Conservation (phyloP, 1,284 basidiomycete genomes). For the Taiwanofungus camphoratus region DNA sequence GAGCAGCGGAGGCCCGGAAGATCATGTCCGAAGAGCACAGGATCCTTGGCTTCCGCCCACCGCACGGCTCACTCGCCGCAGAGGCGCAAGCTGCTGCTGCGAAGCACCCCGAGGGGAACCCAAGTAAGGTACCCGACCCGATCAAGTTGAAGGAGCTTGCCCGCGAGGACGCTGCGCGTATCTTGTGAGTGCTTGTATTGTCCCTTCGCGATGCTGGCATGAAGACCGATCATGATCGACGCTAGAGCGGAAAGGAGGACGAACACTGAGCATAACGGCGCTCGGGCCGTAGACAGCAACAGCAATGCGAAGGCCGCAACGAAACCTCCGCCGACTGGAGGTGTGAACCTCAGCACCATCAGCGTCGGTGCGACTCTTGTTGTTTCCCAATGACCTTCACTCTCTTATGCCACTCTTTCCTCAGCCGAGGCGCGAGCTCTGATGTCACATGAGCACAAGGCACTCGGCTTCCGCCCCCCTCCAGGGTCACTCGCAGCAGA, state of each 20-base stretch:
- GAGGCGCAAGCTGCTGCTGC: constrained; percentile 34
- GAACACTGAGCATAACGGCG: constrained; percentile 8
- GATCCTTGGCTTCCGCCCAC: constrained; percentile 32
- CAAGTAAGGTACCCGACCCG: neutral
- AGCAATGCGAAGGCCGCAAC: constrained; percentile 3
- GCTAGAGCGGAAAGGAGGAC: constrained; percentile 20
- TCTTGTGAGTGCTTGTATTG: constrained; percentile 20
- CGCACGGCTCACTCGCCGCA: constrained; percentile 33
- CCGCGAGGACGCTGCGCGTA: neutral
- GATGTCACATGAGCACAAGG: constrained; percentile 31
- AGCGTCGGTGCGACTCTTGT: constrained; percentile 15
- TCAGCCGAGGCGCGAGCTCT: constrained; percentile 25
- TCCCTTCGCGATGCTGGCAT: constrained; percentile 21
- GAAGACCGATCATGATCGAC: constrained; percentile 3
- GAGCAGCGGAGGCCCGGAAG: constrained; percentile 28
- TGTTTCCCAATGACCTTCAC: neutral
- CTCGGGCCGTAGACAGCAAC: constrained; percentile 8
- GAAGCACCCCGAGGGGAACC: constrained; percentile 24
- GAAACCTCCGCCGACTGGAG: constrained; percentile 10
- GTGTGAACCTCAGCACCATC: constrained; percentile 22
- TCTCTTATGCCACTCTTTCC: neutral
- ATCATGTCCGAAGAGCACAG: constrained; percentile 36
- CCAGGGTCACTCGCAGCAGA: constrained; percentile 29
- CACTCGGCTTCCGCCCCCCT: constrained; percentile 31
- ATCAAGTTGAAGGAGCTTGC: neutral